Base-by-base conservation (phyloP, 2,329 filamentous ascomycete species). In the Dactylellina parvicollis region DNA sequence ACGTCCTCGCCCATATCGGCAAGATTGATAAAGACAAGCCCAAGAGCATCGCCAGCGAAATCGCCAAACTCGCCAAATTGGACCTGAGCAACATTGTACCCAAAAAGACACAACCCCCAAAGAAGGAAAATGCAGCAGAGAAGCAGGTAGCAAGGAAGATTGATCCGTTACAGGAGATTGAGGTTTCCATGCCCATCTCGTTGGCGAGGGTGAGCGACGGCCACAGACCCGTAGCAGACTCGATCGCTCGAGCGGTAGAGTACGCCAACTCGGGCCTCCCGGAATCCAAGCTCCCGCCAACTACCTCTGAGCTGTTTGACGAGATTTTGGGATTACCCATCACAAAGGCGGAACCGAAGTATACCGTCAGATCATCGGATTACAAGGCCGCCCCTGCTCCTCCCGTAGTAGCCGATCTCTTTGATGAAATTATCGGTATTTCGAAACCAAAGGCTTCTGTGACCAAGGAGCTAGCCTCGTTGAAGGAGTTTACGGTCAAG, bases 1-100 rank as follows among this genome's bases (percentile, higher is more conserved):
- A 99, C 80, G 90, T 99, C 4, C 87, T 99, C 60, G 93, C 92
- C 50, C 95, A 94, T 81, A 82, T 98, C 14, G 95, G 95, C 75
- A 84, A 85, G 77, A 92, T 97, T 78, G 84, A 89, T 72, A 83
- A 88, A 75, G 85, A 88, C 70, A 90, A 91, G 76, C 90, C 94
- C 1, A 85, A 87, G 20, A 84, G 88, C 74, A 86, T 92, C 77
- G 90, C 91, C 62, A 83, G 86, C 67, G 88, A 87, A 57, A 89
- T 96, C 79, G 84, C 87, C 72, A 89, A 92, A 81, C 87, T 95
- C 52, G 84, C 87, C 42, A 92, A 96, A 81, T 88, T 99, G 59
- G 94, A 99, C 80, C 87, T 99, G 22, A 95, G 90, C 84, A 96
- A 98, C 84, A 94, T 98, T 84, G 96, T 96, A 84, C 83, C 94